A percentile compares a stretch with the other conserved stretches of the same genome.
Evolutionary conservation across 2,329 filamentous ascomycete genomes (phyloP).

Genomic region (Thelonectria discophora): DNA sequence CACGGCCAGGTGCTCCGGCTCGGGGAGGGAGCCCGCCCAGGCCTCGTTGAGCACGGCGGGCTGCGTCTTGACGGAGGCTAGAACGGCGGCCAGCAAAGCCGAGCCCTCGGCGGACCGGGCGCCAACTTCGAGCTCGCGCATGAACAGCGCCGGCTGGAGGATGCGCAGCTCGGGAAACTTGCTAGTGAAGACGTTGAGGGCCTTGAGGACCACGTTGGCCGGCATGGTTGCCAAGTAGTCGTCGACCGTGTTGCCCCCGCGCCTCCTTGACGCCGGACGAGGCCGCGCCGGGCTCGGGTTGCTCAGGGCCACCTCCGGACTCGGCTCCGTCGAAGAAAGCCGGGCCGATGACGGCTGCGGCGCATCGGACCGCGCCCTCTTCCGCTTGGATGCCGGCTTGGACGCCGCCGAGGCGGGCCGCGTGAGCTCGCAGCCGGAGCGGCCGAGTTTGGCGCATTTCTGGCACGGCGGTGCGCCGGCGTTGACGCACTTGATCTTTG

Average conservation of each 20-base stretch:
- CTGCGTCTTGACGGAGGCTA: slow-evolving; percentile 32
- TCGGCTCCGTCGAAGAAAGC: neutral
- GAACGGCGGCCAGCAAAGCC: slow-evolving; percentile 31
- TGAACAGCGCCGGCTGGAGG: slow-evolving; percentile 46
- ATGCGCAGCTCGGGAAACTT: slow-evolving; percentile 48
- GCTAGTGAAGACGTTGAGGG: slow-evolving; percentile 47
- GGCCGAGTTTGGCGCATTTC: slow-evolving; percentile 42
- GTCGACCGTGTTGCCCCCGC: slow-evolving; percentile 23
- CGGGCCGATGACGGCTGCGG: neutral
- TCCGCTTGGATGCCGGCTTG: slow-evolving; percentile 24
- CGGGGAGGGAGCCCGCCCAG: slow-evolving; percentile 23
- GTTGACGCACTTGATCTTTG: slow-evolving; percentile 49
- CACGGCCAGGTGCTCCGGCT: slow-evolving; percentile 23
- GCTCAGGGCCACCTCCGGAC: neutral
- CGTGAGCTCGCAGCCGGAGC: slow-evolving; percentile 40
- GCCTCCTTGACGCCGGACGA: neutral
- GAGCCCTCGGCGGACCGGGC: slow-evolving; percentile 39
- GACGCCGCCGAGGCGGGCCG: slow-evolving; percentile 23
- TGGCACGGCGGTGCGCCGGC: slow-evolving; percentile 44
- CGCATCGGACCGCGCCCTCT: neutral
- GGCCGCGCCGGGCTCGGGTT: slow-evolving; percentile 2
- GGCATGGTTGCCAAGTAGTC: slow-evolving; percentile 41
- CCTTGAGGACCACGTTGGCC: slow-evolving; percentile 42
- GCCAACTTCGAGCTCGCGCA: slow-evolving; percentile 35
- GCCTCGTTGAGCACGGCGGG: slow-evolving; percentile 21